Conservation (phyloP, 805 yeast species). For the Maudiozyma bulderi region DNA sequence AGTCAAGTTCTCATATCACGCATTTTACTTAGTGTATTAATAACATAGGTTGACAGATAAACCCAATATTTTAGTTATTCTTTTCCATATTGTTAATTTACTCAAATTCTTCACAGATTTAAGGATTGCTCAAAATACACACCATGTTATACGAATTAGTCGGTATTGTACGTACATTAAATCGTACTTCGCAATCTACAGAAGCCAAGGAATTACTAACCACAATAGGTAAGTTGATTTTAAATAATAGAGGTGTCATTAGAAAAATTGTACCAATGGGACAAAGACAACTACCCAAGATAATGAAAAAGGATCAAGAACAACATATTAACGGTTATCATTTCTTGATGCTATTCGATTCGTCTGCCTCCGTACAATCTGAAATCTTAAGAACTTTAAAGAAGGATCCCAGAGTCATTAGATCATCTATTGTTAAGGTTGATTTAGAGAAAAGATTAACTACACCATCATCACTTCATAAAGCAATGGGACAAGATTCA, state of each 20-base stretch:
- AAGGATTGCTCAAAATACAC: not conserved
- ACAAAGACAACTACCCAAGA: conserved; percentile 58
- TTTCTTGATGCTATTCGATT: conserved; percentile 78
- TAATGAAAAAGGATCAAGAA: conserved; percentile 78
- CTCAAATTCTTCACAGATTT: not conserved
- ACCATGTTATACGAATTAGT: conserved; percentile 80
- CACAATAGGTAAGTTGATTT: conserved; percentile 72
- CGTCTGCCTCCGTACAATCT: conserved; percentile 75
- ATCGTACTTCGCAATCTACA: conserved; percentile 39
- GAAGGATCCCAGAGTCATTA: conserved; percentile 83
- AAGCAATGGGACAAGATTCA: conserved; percentile 27
- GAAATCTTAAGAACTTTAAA: conserved; percentile 73
- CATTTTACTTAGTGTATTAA: too few species aligned
- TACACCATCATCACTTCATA: conserved; percentile 48
- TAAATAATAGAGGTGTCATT: conserved; percentile 89
- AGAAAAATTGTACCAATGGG: conserved; percentile 77
- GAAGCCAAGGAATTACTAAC: conserved; percentile 57
- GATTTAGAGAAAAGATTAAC: conserved; percentile 44
- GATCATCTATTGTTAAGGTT: conserved; percentile 64
- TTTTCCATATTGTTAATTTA: not conserved
- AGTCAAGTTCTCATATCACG: too few species aligned
- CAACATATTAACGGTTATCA: conserved; percentile 85
- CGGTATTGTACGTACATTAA: conserved; percentile 76
- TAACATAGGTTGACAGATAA: too few species aligned
- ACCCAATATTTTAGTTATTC: not conserved